Percentiles rank a stretch among this genome's conserved stretches.
These are phyloP conservation scores for Escallonia herrerae DNA, from an alignment of 129 eudicot species.

Conservation along the genomic window DNA sequence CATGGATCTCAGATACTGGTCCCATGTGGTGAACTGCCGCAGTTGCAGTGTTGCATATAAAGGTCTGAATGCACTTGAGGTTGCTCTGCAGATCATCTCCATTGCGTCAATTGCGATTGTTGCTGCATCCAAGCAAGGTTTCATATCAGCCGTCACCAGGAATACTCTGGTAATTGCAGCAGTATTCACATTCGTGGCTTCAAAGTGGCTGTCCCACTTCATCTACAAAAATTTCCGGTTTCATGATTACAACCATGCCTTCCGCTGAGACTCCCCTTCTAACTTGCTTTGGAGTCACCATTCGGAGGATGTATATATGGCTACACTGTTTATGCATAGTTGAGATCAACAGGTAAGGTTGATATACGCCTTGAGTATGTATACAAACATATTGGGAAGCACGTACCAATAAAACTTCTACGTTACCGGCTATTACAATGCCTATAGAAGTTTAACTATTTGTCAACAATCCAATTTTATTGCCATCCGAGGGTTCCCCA, in stretches of 20 bases:
- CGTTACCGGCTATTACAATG: too few relatives aligned
- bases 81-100: slow-evolving; percentile 49
- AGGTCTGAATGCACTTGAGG: slow-evolving; percentile 42
- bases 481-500: too few relatives aligned
- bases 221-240: slow-evolving; percentile 65
- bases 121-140: slow-evolving; percentile 56
- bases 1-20: slow-evolving; percentile 56
- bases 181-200: slow-evolving; percentile 55
- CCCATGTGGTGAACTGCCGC: slow-evolving; percentile 61
- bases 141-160: slow-evolving; percentile 32
- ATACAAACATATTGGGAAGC: too few relatives aligned
- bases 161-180: slow-evolving; percentile 35
- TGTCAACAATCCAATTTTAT: too few relatives aligned
- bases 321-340: too few relatives aligned
- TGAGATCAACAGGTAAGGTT: too few relatives aligned
- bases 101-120: slow-evolving; percentile 49
- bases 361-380: too few relatives aligned
- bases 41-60: slow-evolving; percentile 70
- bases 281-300: too few relatives aligned
- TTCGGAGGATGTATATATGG: too few relatives aligned
- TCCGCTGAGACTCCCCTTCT: slow-evolving; percentile 16
- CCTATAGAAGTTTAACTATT: too few relatives aligned
- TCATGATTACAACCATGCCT: slow-evolving; percentile 73
- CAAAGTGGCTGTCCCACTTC: slow-evolving; percentile 78
- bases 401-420: too few relatives aligned